phyloP scores from a whole-genome alignment of 805 yeast species.

The Pichia californica region DNA sequence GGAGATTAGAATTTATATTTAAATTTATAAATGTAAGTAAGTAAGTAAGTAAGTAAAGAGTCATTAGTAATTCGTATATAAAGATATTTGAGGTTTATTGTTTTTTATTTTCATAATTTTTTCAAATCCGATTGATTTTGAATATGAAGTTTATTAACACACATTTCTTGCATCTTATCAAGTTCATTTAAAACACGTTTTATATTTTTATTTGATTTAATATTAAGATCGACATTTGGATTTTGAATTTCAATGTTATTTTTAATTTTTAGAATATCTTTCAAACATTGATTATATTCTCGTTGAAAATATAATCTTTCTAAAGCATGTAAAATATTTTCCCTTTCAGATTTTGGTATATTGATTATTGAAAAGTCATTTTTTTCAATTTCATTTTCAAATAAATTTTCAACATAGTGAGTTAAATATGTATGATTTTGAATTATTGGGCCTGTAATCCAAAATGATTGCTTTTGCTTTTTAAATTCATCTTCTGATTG shows the following conservation, averaged over 20 bases:
- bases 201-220: conserved; percentile 35
- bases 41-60: too few relatives aligned
- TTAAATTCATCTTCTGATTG: conserved; percentile 63
- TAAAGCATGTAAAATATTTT: conserved; percentile 48
- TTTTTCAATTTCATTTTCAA: conserved; percentile 1
- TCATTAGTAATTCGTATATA: too few relatives aligned
- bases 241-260: conserved; percentile 16
- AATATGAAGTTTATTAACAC: conserved; percentile 19
- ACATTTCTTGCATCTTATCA: conserved; percentile 36
- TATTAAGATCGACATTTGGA: conserved; percentile 21
- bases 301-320: conserved; percentile 56
- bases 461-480: conserved; percentile 46
- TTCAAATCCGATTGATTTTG: conserved; percentile 5
- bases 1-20: conserved; percentile 35
- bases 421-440: conserved; percentile 4
- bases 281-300: conserved; percentile 46
- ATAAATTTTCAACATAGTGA: conserved; percentile 19
- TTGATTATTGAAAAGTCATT: conserved; percentile 19
- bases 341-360: conserved; percentile 48
- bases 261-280: conserved; percentile 33
- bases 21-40: neutral
- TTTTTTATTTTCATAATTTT: too few relatives aligned
- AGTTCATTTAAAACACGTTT: conserved; percentile 49
- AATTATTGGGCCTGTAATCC: conserved; percentile 46
- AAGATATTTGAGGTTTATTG: too few relatives aligned